Evolutionary conservation across 2,329 filamentous ascomycete species (phyloP), one percentile per base, ranked within the genome.

Genomic region (Trichoderma endophyticum): DNA sequence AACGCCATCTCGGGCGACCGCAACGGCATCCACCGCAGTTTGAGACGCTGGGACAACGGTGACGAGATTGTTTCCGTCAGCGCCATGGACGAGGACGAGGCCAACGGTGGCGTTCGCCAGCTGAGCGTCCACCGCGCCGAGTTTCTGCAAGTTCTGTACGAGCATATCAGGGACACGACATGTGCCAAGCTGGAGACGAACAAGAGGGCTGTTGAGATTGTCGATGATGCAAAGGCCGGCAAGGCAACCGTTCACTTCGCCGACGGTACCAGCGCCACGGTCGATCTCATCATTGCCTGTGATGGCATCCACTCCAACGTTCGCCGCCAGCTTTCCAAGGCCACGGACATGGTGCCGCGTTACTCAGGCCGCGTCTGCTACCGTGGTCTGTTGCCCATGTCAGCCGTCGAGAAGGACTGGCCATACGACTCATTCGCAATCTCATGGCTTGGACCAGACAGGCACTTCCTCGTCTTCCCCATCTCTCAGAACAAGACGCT

Each of bases 1-100:
- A 61, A 61, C 26, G 66, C 66, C 26, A 69, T 69, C 66, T 69
- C 66, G n/a, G 66, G 66, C 66, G 66, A 69, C 36, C 66, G 66
- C 26, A 69, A 69, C 56, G 66, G 66, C 66, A 69, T 69, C 56
- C 66, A 69, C 36, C 12, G 66, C 9, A 69, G 66, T 18, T 34
- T 69, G 12, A 43, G 66, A 21, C 66, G 66, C 9, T 69, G 66
- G 66, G 66, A 69, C 26, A 69, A 69, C n/a, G 66, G 66, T 6
- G 66, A 57, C 14, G 66, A 69, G 28, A 69, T 69, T 24, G 66
- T 69, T 6, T 61, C 56, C 6, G 66, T 69, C 34, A 48, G 66
- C 14, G 66, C 66, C 66, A 69, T 69, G 66, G 66, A 69, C 36
- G 66, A 69, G 7, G 66, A 69, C 56, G 26, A 30, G 36, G 8